These are phyloP conservation scores for Ophiostoma angusticollis DNA, from an alignment of 2,329 filamentous ascomycete genomes.

Conservation along the genomic window DNA sequence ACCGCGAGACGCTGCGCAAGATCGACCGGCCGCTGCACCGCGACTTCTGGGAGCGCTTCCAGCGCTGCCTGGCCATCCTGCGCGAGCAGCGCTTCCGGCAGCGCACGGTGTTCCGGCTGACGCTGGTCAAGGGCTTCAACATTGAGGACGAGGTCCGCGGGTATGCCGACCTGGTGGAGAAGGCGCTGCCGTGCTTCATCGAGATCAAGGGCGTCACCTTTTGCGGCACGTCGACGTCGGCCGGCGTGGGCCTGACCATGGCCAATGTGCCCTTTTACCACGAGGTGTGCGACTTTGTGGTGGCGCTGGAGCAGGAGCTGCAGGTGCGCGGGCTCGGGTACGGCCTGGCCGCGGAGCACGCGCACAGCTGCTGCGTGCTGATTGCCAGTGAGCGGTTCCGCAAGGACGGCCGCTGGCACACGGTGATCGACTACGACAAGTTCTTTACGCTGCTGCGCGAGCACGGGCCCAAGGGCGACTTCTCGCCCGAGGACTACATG, in stretches of 20 bases:
- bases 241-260: conserved; percentile 84
- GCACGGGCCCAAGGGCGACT: conserved; percentile 50
- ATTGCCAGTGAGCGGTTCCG: conserved; percentile 73
- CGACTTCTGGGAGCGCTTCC: conserved; percentile 96
- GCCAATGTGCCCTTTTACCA: conserved; percentile 93
- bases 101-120: conserved; percentile 87
- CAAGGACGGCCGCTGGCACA: conserved; percentile 72
- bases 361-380: conserved; percentile 85
- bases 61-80: conserved; percentile 78
- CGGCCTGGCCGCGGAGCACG: conserved; percentile 88
- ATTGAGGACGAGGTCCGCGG: conserved; percentile 85
- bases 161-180: conserved; percentile 79
- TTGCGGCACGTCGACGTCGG: conserved; percentile 79
- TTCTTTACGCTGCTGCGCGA: conserved; percentile 80
- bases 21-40: conserved; percentile 89
- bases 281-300: conserved; percentile 74
- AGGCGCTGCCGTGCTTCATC: conserved; percentile 78
- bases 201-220: conserved; percentile 96
- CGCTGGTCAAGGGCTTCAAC: conserved; percentile 96
- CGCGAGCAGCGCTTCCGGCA: conserved; percentile 72
- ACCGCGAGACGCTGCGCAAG: conserved; percentile 71
- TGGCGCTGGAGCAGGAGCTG: conserved; percentile 58
- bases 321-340: conserved; percentile 61
- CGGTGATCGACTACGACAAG: conserved; percentile 74
- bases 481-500: conserved; percentile 84